Evolutionary conservation across 2,329 filamentous ascomycete genomes (phyloP).

Genomic region (Exophiala alcalophila): DNA sequence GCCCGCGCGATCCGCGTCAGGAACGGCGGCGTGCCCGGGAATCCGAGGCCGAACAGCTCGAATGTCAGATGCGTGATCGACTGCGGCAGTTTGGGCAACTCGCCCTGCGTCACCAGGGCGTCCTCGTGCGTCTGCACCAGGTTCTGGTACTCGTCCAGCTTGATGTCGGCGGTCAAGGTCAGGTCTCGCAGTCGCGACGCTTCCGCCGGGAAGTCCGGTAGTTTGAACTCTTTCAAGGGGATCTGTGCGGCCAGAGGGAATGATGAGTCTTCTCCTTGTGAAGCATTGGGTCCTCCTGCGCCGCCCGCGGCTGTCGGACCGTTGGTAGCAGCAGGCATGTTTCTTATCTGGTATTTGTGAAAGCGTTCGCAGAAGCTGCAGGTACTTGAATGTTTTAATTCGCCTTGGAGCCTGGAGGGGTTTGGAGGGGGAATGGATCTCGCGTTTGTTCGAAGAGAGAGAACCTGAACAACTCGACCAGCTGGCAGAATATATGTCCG

Average conservation of each 20-base stretch:
- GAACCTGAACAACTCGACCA: too few species aligned
- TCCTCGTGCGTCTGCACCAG: slow-evolving; percentile 32
- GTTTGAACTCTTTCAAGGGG: slow-evolving; percentile 44
- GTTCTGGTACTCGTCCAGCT: slow-evolving; percentile 45
- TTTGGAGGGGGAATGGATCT: too few species aligned
- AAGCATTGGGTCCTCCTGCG: too few species aligned
- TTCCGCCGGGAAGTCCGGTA: slow-evolving; percentile 46
- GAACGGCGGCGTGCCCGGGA: slow-evolving; percentile 41
- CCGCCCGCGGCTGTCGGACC: too few species aligned
- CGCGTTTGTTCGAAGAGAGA: too few species aligned
- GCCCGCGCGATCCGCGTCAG: slow-evolving; percentile 40
- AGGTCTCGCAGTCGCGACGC: slow-evolving; percentile 45
- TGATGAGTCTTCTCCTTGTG: slow-evolving; percentile 8
- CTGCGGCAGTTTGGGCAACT: slow-evolving; percentile 39
- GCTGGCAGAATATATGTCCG: too few species aligned
- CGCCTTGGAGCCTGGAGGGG: too few species aligned
- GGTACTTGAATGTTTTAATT: too few species aligned
- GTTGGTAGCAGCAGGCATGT: too few species aligned
- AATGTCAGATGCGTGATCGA: slow-evolving; percentile 46
- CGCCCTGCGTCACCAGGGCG: slow-evolving; percentile 28
- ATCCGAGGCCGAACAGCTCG: slow-evolving; percentile 50
- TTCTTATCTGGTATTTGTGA: too few species aligned
- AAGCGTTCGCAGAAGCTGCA: too few species aligned
- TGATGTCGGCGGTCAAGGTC: slow-evolving; percentile 51
- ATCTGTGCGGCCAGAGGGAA: slow-evolving; percentile 46